These are phyloP conservation scores for Colletotrichum tamarilloi DNA, from an alignment of 2,329 filamentous ascomycete genomes.

Conservation along the genomic window DNA sequence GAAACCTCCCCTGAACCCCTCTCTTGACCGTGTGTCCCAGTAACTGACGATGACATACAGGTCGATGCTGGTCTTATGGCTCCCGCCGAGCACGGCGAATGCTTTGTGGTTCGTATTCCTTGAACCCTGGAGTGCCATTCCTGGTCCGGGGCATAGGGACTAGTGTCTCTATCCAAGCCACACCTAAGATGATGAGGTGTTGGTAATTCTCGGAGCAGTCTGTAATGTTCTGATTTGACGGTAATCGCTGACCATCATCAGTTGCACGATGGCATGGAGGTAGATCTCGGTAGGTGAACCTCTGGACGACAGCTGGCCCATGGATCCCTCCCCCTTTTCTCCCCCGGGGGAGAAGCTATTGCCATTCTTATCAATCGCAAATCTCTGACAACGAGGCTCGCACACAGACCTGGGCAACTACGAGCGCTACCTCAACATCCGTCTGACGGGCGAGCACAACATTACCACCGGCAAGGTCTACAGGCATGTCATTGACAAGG, in stretches of 20 bases:
- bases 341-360: neutral
- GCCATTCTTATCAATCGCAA: conserved; percentile 12
- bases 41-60: conserved; percentile 21
- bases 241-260: conserved; percentile 17
- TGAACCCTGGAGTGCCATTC: neutral
- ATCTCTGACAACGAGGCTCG: conserved; percentile 32
- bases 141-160: neutral
- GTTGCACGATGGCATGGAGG: conserved; percentile 37
- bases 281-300: conserved; percentile 35
- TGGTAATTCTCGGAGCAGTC: neutral
- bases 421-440: conserved; percentile 80
- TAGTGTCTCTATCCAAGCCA: conserved; percentile 1
- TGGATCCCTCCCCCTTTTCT: neutral
- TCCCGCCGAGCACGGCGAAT: conserved; percentile 46
- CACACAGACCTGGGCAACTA: conserved; percentile 65
- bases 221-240: neutral
- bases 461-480: conserved; percentile 99
- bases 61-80: conserved; percentile 38
- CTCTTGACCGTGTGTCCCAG: neutral
- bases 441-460: conserved; percentile 87
- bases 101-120: conserved; percentile 34
- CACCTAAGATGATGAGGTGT: neutral
- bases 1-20: neutral
- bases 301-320: neutral
- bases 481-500: conserved; percentile 83